Conservation (phyloP, 257 asterid genomes). For the Penstemon newberryi region DNA sequence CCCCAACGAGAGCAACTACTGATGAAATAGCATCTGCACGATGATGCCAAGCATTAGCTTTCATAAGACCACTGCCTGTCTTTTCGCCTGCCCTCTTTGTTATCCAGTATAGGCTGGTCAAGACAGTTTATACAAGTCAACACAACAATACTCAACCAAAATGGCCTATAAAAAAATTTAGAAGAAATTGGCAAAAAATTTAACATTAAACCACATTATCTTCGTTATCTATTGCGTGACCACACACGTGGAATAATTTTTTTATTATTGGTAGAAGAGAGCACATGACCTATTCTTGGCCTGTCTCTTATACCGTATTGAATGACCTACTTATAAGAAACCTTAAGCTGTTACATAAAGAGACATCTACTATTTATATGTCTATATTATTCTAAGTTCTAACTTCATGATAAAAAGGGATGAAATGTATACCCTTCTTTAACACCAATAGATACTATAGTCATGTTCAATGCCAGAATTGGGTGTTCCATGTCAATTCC, state of each 20-base stretch:
- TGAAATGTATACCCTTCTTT: constrained; percentile 80
- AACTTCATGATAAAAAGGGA: constrained; percentile 15
- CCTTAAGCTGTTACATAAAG: no score
- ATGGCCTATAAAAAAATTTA: neutral
- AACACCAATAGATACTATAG: constrained; percentile 71
- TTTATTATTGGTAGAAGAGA: no score
- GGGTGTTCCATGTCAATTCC: constrained; percentile 94
- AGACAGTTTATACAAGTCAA: constrained; percentile 13
- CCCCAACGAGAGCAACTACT: constrained; percentile 94
- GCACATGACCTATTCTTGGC: no score
- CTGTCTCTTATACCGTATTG: no score
- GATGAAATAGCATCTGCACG: constrained; percentile 97
- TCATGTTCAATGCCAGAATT: constrained; percentile 78
- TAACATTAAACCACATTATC: neutral
- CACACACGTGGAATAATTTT: no score
- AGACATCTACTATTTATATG: no score
- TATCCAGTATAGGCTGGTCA: constrained; percentile 70
- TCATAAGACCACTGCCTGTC: constrained; percentile 95
- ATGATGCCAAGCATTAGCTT: constrained; percentile 99
- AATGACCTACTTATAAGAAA: no score
- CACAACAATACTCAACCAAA: neutral
- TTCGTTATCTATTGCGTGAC: neutral
- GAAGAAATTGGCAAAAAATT: neutral
- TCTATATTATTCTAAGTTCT: neutral
- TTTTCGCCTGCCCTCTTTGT: constrained; percentile 87